These are phyloP conservation scores for Nicotiana knightiana DNA, from an alignment of 257 asterid genomes.

Conservation along the genomic window DNA sequence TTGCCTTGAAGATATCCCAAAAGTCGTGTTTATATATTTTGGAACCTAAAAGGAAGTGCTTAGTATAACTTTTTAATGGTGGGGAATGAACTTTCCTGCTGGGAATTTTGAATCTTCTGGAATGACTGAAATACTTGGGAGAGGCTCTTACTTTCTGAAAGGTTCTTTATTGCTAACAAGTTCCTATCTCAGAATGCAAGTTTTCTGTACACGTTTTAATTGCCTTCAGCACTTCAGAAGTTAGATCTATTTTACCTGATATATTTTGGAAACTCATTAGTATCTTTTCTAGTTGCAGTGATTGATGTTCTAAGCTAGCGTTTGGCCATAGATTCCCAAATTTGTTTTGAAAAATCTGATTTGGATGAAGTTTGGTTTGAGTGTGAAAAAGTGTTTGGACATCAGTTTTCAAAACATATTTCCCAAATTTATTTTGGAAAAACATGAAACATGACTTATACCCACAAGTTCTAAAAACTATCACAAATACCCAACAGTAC, in stretches of 20 bases:
- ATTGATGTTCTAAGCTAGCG: not conserved
- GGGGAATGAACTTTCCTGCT: not conserved
- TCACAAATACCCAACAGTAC: no score
- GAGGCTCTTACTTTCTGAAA: not conserved
- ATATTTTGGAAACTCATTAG: not conserved
- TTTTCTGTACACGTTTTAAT: not conserved
- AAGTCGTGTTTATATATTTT: not conserved
- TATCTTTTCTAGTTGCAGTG: not conserved
- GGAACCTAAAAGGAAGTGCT: not conserved
- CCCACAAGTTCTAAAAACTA: no score
- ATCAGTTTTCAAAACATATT: no score
- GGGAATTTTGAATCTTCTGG: not conserved
- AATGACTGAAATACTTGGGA: not conserved
- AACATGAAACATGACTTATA: no score
- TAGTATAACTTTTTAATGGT: not conserved
- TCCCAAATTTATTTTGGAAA: no score
- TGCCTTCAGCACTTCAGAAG: not conserved
- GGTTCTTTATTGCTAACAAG: not conserved
- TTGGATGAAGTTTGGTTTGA: no score
- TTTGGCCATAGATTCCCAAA: no score
- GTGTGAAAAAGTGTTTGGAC: no score
- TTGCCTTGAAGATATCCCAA: not conserved
- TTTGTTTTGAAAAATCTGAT: no score
- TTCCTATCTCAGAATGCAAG: conserved; percentile 3
- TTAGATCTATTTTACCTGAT: not conserved